Percentiles rank a stretch among this genome's conserved stretches.
These are phyloP conservation scores for Pseudogymnoascus sp. DNA, from an alignment of 2,329 filamentous ascomycete species.

Conservation along the genomic window DNA sequence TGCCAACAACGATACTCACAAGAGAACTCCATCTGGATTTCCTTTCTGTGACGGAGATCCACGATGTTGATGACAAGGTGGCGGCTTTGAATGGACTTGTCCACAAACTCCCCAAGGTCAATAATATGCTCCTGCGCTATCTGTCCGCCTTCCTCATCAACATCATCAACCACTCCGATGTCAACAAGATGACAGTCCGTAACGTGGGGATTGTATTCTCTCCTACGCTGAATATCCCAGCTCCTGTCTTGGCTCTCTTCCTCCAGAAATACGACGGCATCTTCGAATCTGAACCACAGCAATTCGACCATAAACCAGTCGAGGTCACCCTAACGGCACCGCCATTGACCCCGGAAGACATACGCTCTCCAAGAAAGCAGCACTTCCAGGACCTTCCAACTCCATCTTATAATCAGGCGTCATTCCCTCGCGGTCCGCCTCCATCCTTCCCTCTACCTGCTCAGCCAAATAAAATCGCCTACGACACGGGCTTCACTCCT, in stretches of 20 bases:
- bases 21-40: constrained; percentile 87
- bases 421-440: constrained; percentile 31
- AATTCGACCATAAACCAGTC: constrained; percentile 49
- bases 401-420: constrained; percentile 52
- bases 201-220: constrained; percentile 98
- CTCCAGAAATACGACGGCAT: constrained; percentile 83
- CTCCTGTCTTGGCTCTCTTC: constrained; percentile 88
- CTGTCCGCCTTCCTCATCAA: constrained; percentile 82
- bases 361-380: constrained; percentile 56
- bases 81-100: constrained; percentile 69
- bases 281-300: constrained; percentile 65
- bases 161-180: constrained; percentile 80
- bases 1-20: constrained; percentile 86
- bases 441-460: constrained; percentile 33
- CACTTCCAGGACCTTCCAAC: constrained; percentile 62
- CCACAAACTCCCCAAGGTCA: constrained; percentile 69
- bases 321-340: constrained; percentile 37
- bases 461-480: constrained; percentile 25
- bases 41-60: constrained; percentile 71
- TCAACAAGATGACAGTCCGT: constrained; percentile 97
- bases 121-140: constrained; percentile 74
- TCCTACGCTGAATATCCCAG: constrained; percentile 91
- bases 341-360: constrained; percentile 44
- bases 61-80: constrained; percentile 69
- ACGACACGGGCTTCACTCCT: constrained; percentile 45